Conservation (phyloP, 2,329 filamentous ascomycete genomes). For the Aspergillus awamori region DNA sequence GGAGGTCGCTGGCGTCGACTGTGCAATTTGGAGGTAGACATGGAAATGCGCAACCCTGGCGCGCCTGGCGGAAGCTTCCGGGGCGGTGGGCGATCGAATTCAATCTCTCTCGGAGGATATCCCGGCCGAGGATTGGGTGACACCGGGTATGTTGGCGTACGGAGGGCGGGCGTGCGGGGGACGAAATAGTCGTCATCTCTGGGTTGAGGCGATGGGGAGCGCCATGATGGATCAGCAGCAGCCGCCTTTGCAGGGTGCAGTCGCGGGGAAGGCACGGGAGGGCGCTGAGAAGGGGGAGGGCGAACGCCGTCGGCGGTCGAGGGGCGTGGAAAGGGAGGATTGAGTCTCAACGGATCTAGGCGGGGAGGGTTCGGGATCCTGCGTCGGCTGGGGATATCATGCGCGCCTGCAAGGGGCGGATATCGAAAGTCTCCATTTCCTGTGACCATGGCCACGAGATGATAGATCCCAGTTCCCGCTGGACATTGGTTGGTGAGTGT, state of each 20-base stretch:
- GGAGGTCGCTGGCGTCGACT: slow-evolving; percentile 31
- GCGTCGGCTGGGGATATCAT: slow-evolving; percentile 35
- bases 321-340: slow-evolving; percentile 31
- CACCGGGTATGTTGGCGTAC: slow-evolving; percentile 27
- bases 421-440: slow-evolving; percentile 43
- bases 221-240: slow-evolving; percentile 21
- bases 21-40: slow-evolving; percentile 40
- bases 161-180: slow-evolving; percentile 22
- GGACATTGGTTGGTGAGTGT: slow-evolving; percentile 43
- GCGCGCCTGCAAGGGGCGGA: slow-evolving; percentile 36
- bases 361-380: slow-evolving; percentile 34
- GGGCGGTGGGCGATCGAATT: slow-evolving; percentile 28
- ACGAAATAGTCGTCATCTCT: slow-evolving; percentile 10
- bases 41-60: slow-evolving; percentile 39
- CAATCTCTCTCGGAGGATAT: slow-evolving; percentile 25
- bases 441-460: slow-evolving; percentile 49
- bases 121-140: slow-evolving; percentile 22
- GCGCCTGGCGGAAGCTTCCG: slow-evolving; percentile 32
- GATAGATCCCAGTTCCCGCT: slow-evolving; percentile 38
- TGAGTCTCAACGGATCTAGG: slow-evolving; percentile 34
- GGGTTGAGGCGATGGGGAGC: slow-evolving; percentile 22
- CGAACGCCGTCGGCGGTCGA: slow-evolving; percentile 22
- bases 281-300: slow-evolving; percentile 25
- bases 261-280: slow-evolving; percentile 24
- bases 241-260: slow-evolving; percentile 17